phyloP scores from a whole-genome alignment of 2,329 filamentous ascomycete genomes.

The Penicillium sp. region DNA sequence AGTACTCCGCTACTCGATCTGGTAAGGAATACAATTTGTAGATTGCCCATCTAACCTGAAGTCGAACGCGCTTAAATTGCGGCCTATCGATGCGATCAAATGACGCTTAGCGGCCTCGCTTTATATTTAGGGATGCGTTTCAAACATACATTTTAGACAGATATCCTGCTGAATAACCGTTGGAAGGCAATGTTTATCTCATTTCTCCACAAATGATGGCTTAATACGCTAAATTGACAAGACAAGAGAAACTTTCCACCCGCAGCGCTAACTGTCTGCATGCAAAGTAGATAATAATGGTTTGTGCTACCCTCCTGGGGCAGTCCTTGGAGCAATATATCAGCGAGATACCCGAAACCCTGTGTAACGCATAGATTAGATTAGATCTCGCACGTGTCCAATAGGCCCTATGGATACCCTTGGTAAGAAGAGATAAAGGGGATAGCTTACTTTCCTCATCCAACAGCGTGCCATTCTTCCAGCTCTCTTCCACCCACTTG shows the following conservation, averaged over 20 bases:
- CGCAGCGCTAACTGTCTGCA: background rate
- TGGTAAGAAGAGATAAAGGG: background rate
- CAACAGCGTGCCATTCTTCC: conserved; percentile 75
- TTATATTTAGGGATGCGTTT: too few relatives aligned
- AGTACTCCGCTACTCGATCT: too few relatives aligned
- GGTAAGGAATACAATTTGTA: too few relatives aligned
- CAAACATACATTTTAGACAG: too few relatives aligned
- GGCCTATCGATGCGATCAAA: background rate
- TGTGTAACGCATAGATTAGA: background rate
- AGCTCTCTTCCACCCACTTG: conserved; percentile 79
- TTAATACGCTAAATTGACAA: background rate
- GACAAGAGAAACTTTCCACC: background rate
- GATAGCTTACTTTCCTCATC: conserved; percentile 69
- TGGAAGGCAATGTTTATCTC: too few relatives aligned
- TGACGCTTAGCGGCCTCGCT: background rate
- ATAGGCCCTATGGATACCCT: background rate
- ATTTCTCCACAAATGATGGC: background rate
- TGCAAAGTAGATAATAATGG: background rate
- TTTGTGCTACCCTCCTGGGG: background rate
- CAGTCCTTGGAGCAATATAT: background rate
- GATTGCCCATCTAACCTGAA: too few relatives aligned
- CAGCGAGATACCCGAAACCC: conserved; percentile 9
- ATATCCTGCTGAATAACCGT: too few relatives aligned
- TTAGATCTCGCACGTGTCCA: background rate
- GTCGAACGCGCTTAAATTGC: too few relatives aligned